Conservation (phyloP, 331 rosid genomes). For the Rhamnella rubrinervis region DNA sequence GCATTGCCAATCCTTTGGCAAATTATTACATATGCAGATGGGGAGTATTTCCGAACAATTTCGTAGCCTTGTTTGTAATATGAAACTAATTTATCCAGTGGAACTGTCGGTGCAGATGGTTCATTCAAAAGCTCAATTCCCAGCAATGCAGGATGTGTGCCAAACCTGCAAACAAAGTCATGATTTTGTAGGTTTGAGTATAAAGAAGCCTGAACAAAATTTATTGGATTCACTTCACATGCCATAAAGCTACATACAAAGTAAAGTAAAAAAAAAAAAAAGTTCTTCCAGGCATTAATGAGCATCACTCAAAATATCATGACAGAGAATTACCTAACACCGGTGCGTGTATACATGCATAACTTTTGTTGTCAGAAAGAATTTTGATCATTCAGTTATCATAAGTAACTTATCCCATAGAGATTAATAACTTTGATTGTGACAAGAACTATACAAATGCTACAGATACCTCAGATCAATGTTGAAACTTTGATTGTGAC, state of each 20-base stretch:
- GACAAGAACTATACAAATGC: not conserved
- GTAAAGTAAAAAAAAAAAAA: not conserved
- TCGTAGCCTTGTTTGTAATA: slow-evolving; percentile 81
- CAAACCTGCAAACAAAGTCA: slow-evolving; percentile 59
- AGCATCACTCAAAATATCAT: not conserved
- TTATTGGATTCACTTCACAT: not conserved
- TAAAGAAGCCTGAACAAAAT: slow-evolving; percentile 6
- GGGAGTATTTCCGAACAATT: slow-evolving; percentile 69
- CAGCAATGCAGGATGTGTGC: slow-evolving; percentile 61
- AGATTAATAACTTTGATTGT: no score
- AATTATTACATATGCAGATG: slow-evolving; percentile 70
- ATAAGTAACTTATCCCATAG: no score
- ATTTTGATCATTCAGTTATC: not conserved
- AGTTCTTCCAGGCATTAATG: not conserved
- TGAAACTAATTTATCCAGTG: slow-evolving; percentile 57
- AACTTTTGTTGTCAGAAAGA: no score
- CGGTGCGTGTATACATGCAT: no score
- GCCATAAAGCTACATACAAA: not conserved
- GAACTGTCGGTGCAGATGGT: slow-evolving; percentile 71
- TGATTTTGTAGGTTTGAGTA: slow-evolving; percentile 3
- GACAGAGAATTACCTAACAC: not conserved
- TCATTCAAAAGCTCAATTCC: slow-evolving; percentile 92
- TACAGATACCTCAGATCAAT: not conserved
- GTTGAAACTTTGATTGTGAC: not conserved
- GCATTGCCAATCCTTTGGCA: slow-evolving; percentile 88